phyloP scores from a whole-genome alignment of 179 eudicot genomes.

The Gypsophila paniculata region DNA sequence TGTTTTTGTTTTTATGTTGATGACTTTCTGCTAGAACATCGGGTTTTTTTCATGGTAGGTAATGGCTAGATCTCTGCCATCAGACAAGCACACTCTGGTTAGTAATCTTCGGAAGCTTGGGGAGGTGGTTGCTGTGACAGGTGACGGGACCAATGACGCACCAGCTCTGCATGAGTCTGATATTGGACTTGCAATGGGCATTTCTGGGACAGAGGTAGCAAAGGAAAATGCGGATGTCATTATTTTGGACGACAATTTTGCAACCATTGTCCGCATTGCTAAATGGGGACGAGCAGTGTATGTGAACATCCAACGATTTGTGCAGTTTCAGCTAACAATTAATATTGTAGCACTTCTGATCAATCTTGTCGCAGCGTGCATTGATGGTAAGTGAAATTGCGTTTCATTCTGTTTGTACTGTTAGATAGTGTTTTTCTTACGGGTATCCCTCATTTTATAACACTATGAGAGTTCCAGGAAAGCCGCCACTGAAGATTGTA shows the following conservation, averaged over 20 bases:
- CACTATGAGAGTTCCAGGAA: conserved; percentile 40
- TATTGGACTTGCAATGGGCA: conserved; percentile 97
- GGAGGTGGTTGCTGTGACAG: conserved; percentile 92
- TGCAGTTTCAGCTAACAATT: conserved; percentile 89
- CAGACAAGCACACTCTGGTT: conserved; percentile 73
- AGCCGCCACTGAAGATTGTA: conserved; percentile 86
- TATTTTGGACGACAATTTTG: conserved; percentile 79
- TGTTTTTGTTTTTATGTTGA: no score
- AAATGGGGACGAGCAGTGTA: conserved; percentile 96
- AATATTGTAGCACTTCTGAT: conserved; percentile 87
- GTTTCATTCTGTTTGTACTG: neutral
- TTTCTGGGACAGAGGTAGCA: conserved; percentile 98
- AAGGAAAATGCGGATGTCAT: conserved; percentile 88
- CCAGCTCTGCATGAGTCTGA: conserved; percentile 92
- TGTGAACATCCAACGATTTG: conserved; percentile 88
- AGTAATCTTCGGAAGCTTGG: conserved; percentile 42
- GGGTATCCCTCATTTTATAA: neutral
- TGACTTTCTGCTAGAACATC: neutral
- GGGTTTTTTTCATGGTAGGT: conserved; percentile 39
- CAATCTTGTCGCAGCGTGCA: conserved; percentile 78
- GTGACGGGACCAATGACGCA: conserved; percentile 98
- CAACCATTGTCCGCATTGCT: conserved; percentile 75
- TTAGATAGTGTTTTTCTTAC: neutral
- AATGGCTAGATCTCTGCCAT: conserved; percentile 90
- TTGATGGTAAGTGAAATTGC: conserved; percentile 41